phyloP scores from a whole-genome alignment of 495 filamentous ascomycete species.

The Elaphomyces granulatus region DNA sequence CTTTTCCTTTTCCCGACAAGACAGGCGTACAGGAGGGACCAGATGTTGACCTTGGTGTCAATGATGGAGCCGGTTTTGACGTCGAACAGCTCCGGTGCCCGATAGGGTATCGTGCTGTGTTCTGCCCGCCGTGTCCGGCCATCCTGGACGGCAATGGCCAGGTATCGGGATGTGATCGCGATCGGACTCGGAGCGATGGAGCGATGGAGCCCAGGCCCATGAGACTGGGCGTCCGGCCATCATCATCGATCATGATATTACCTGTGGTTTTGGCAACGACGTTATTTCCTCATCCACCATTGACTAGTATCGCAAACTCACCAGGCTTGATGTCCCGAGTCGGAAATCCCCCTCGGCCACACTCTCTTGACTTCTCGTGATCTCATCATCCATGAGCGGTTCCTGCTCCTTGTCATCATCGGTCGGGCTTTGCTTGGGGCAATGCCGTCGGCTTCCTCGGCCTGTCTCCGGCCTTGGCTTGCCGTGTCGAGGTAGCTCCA shows the following conservation, averaged over 20 bases:
- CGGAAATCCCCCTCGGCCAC: conserved; percentile 53
- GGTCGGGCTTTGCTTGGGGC: conserved; percentile 36
- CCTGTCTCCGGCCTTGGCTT: conserved; percentile 47
- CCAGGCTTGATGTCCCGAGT: conserved; percentile 92
- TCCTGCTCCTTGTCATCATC: conserved; percentile 62
- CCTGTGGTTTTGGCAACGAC: conserved; percentile 34
- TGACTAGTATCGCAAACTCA: conserved; percentile 18
- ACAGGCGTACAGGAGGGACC: conserved; percentile 91
- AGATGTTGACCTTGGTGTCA: conserved; percentile 96
- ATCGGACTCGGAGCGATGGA: conserved; percentile 79
- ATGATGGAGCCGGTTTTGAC: conserved; percentile 87
- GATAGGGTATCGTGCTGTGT: conserved; percentile 96
- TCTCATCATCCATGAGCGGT: conserved; percentile 73
- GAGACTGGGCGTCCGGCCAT: conserved; percentile 76
- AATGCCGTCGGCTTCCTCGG: conserved; percentile 46
- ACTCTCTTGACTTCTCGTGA: conserved; percentile 55
- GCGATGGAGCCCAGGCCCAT: conserved; percentile 96
- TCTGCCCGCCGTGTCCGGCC: conserved; percentile 89
- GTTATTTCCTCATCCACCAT: not conserved
- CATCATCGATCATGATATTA: conserved; percentile 93
- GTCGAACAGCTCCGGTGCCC: conserved; percentile 93
- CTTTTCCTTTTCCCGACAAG: conserved; percentile 91
- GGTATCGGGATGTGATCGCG: conserved; percentile 81
- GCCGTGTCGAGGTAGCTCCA: conserved; percentile 34
- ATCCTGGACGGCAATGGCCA: conserved; percentile 85